Evolutionary conservation across 2,329 filamentous ascomycete genomes (phyloP), one percentile per base, ranked within the genome.

Genomic region (Amesomyces nigricolor): DNA sequence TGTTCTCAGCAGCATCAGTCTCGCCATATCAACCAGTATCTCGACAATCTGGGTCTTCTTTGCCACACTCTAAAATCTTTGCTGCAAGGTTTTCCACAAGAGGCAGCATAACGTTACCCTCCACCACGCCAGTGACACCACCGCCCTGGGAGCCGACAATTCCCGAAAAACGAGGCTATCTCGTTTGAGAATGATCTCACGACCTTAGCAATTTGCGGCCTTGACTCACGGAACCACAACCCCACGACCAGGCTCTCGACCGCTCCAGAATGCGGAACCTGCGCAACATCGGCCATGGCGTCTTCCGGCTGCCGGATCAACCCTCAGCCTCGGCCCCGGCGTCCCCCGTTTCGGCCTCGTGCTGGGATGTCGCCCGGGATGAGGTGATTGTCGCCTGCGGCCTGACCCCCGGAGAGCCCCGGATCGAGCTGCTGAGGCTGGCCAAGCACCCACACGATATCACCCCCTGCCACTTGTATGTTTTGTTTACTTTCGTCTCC

Each of bases 341-440:
- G 50, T 71, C 78, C 59, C 77, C 81, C 58, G 77, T 94, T 65
- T 87, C 89, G 51, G 86, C 90, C 30, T 83, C 86, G 54, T 87
- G 90, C 66, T 97, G 92, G 92, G 91, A 97, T 73, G 80, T 86
- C 47, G 79, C 84, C 58, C 84, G 81, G 61, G 87, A 94, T 70
- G 83, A 88, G 58, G 72, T 94, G 51, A 78, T 99, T 64, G 91
- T 87, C 73, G 85, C 89, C 51, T 87, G 92, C 76, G 92, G 94
- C 7, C 94, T 92, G 60, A 86, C 84, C 3, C 75, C 81, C 68
- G 75, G 80, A 63, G 83, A 83, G 68, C 77, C 86, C 54, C 76
- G 84, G 51, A 88, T 99, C 64, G 86, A 92, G 70, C 78, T 97
- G 57, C 68, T 80, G 46, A 77, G 81, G 59, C 66, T 85, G 46